Conservation (phyloP, 495 filamentous ascomycete species). For the Filosporella fistucella region DNA sequence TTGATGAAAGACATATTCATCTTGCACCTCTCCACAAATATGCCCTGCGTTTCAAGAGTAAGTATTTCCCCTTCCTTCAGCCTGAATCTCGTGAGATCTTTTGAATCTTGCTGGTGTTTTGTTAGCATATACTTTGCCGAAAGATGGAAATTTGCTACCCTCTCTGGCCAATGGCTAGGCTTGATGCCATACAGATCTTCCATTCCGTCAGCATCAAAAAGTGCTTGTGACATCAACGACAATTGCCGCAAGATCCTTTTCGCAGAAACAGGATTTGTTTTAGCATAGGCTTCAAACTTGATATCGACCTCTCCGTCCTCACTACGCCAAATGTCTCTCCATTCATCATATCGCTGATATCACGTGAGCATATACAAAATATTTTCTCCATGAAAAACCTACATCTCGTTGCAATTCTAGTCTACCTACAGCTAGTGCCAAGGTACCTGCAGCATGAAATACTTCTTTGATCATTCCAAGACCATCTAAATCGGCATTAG, state of each 20-base stretch:
- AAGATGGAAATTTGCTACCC: slow-evolving; percentile 8
- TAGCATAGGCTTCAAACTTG: slow-evolving; percentile 19
- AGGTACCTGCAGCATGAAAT: slow-evolving; percentile 14
- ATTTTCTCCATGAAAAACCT: slow-evolving; percentile 5
- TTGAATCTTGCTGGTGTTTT: slow-evolving; percentile 14
- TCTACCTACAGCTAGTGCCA: slow-evolving; percentile 18
- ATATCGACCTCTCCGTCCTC: slow-evolving; percentile 18
- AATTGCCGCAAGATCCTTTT: slow-evolving; percentile 14
- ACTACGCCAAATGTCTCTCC: slow-evolving; percentile 23
- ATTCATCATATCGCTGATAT: slow-evolving; percentile 22
- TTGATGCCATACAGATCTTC: slow-evolving; percentile 22
- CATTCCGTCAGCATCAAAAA: slow-evolving; percentile 19
- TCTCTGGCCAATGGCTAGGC: slow-evolving; percentile 9
- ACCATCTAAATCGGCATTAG: slow-evolving; percentile 14
- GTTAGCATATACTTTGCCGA: not conserved
- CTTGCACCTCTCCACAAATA: slow-evolving; percentile 19
- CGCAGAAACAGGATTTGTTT: slow-evolving; percentile 11
- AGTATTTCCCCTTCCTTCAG: slow-evolving; percentile 17
- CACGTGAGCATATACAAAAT: slow-evolving; percentile 5
- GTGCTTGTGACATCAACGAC: slow-evolving; percentile 16
- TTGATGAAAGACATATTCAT: slow-evolving; percentile 22
- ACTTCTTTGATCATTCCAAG: slow-evolving; percentile 20
- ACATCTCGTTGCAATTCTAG: slow-evolving; percentile 23
- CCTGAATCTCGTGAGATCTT: slow-evolving; percentile 18
- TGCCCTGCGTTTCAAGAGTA: slow-evolving; percentile 14